phyloP scores from a whole-genome alignment of 805 yeast species.

The Ogataea neopini region DNA sequence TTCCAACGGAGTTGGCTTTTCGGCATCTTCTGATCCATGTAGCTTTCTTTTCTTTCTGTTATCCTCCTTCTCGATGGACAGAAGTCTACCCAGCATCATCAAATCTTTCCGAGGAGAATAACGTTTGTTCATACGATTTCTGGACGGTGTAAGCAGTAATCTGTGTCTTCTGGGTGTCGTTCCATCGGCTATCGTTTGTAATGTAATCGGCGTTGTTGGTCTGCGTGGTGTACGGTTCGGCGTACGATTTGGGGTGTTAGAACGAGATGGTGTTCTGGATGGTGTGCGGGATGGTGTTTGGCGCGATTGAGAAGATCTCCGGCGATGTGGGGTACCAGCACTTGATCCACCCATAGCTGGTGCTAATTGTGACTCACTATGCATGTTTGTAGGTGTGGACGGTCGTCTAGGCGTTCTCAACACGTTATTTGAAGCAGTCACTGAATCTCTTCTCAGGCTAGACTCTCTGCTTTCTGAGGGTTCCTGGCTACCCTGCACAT shows the following conservation, averaged over 20 bases:
- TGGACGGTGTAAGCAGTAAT: conserved; percentile 31
- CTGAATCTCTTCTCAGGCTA: conserved; percentile 5
- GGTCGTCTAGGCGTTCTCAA: conserved; percentile 5
- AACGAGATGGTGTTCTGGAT: conserved; percentile 16
- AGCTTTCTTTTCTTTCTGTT: conserved; percentile 21
- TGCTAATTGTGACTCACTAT: background rate
- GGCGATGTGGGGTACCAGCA: conserved; percentile 8
- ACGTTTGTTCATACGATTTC: conserved; percentile 22
- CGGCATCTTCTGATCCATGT: conserved; percentile 7
- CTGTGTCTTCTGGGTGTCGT: conserved; percentile 34
- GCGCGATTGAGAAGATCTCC: background rate
- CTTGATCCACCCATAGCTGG: background rate
- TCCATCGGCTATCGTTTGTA: conserved; percentile 32
- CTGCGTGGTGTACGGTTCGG: conserved; percentile 25
- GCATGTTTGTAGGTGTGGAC: conserved; percentile 5
- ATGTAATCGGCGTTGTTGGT: conserved; percentile 36
- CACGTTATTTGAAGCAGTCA: conserved; percentile 1
- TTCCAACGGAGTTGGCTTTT: conserved; percentile 15
- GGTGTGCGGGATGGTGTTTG: conserved; percentile 11
- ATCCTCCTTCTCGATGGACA: conserved; percentile 28
- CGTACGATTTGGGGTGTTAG: conserved; percentile 22
- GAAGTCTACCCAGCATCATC: conserved; percentile 32
- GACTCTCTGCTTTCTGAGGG: conserved; percentile 3
- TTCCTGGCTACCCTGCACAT: background rate
- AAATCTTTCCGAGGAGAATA: conserved; percentile 37